Evolutionary conservation across 2,329 filamentous ascomycete species (phyloP).

Genomic region (Sporothrix luriei): DNA sequence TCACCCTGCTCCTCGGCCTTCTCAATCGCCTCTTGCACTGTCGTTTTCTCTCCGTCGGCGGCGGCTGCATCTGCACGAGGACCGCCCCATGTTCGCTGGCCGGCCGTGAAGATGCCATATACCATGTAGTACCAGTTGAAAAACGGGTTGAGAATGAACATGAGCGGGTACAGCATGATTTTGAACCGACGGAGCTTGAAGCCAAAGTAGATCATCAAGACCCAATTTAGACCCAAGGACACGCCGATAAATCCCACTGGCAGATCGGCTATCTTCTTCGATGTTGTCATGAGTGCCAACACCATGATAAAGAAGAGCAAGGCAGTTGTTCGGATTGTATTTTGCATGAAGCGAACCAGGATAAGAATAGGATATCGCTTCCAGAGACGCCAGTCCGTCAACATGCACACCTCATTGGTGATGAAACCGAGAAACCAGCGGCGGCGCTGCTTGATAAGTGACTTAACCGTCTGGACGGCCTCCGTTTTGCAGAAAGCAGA

Average conservation of each 20-base stretch:
- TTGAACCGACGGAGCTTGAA: conserved; percentile 85
- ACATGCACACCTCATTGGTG: conserved; percentile 97
- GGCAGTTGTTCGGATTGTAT: conserved; percentile 92
- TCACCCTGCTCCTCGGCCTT: conserved; percentile 77
- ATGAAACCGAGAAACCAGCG: conserved; percentile 98
- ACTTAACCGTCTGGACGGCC: conserved; percentile 83
- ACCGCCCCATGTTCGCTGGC: conserved; percentile 93
- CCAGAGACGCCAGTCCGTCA: conserved; percentile 93
- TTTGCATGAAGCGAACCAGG: conserved; percentile 87
- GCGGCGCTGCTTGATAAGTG: conserved; percentile 88
- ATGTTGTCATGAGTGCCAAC: conserved; percentile 81
- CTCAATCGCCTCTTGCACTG: conserved; percentile 81
- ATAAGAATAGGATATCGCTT: conserved; percentile 84
- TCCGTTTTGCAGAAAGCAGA: conserved; percentile 98
- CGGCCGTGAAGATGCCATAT: conserved; percentile 92
- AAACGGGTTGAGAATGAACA: conserved; percentile 94
- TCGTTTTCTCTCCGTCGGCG: conserved; percentile 72
- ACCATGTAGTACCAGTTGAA: conserved; percentile 99
- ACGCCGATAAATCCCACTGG: conserved; percentile 93
- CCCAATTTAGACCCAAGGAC: conserved; percentile 89
- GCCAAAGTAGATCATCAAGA: conserved; percentile 95
- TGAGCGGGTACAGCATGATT: conserved; percentile 90
- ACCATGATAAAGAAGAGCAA: conserved; percentile 93
- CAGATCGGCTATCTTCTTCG: conserved; percentile 73
- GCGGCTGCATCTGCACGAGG: conserved; percentile 85